Base-by-base conservation (phyloP, 768 basidiomycete genomes). In the Podaxis pistillaris region DNA sequence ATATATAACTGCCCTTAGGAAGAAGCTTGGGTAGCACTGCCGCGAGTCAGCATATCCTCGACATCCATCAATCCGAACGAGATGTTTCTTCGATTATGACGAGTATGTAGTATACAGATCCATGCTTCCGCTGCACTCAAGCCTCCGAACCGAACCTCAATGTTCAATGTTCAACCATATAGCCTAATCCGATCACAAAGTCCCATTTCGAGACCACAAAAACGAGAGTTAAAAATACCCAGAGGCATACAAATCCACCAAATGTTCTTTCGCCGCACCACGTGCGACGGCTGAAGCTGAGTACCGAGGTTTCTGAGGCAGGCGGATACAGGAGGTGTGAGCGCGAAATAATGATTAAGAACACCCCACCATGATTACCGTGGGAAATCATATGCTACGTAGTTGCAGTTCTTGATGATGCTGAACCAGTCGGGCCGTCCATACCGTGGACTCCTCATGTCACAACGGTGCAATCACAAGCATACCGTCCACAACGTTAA, bases 361-460 rank as follows among this genome's bases (percentile, higher is more conserved):
- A 49, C 17, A 22, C 46, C 56, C 49, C 44, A 55, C 49, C 19
- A 46, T 56, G 55, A 62, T 62, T 46, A 56, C 44, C 36, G 61
- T 62, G 61, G 22, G 61, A 62, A 62, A 56, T 62, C 44, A 56
- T 62, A 33, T 33, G 13, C n/a, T 19, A 7, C 49, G 13, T 36
- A 28, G 44, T 55, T 47, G n/a, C 60, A 3, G 33, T 33, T 33
- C 33, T 33, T 33, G 38, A 38, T 60, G 53, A 54, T 54, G 38
- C 51, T 41, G n/a, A 40, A 36, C 52, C 50, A 54, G 19, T 62
- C 60, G 60, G 60, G 37, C 60, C 60, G 60, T 26, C 53, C 60
- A 50, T 24, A 37, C 60, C 52, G 50, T 56, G 60, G 60, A 53
- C 51, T 26, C 52, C 38, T 61, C 53, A 62, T 62, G 61, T 26